Evolutionary conservation across 2,329 filamentous ascomycete species (phyloP), one percentile per base, ranked within the genome.

Genomic region (Xylaria sp.): DNA sequence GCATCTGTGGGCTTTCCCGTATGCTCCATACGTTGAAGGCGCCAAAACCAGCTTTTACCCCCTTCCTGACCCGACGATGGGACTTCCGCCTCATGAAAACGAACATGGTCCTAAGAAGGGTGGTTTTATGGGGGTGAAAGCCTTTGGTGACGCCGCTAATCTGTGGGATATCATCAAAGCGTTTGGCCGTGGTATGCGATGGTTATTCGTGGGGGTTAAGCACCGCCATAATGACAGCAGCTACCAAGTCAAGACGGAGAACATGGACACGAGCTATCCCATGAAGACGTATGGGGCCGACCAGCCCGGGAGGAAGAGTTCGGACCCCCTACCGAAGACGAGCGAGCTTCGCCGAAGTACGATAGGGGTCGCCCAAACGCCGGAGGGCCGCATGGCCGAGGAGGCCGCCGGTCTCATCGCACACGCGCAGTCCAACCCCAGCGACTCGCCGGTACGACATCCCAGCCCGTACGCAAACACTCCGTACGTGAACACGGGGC

Each of bases 111-210:
- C 73, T 2, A 89, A 90, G 42, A 74, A 81, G 52, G 88, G 89
- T 11, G 88, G 89, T 2, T 79, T 81, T 42, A 68, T 86, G 39
- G 89, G 89, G 2, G 58, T 86, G 44, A 78, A 79, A 58, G 91
- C 90, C 3, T 70, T 93, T 6, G 69, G 78, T 1, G 87, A 93
- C 64, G 86, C 90, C 1, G 79, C 92, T 68, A 94, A 94, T 65
- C 81, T 89, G 0, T 91, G 90, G 86, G 91, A 96, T 69, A 82
- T 95, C 39, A 74, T 91, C 66, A 95, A 92, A 73, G 89, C 89
- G 0, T 85, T 89, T 57, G 89, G 87, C 7, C 83, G 91, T 46
- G 88, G 89, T 19, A 82, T 91, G 63, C 83, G 88, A 63, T 96
- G 91, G 92, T 76, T 95, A 18, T 87, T 92, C 59, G 84, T 91